A percentile compares a stretch with the other conserved stretches of the same genome.
phyloP scores from a whole-genome alignment of 768 basidiomycete species.

The Xerocomellus amylosporus region DNA sequence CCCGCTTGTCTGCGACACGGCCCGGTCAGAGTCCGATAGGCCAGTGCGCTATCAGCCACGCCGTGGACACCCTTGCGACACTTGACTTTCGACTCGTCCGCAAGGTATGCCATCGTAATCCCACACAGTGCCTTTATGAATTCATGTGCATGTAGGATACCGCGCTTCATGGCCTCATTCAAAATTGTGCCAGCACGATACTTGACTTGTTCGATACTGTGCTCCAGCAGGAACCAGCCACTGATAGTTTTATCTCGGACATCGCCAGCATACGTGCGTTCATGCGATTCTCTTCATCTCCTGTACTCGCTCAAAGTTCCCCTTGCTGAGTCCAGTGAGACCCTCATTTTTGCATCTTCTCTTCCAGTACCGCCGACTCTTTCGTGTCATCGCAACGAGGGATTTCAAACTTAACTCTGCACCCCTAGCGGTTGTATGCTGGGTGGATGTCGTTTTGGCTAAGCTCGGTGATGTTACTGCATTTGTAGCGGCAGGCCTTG shows the following conservation, averaged over 20 bases:
- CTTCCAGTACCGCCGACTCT: constrained; percentile 51
- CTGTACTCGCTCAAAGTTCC: constrained; percentile 8
- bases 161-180: constrained; percentile 33
- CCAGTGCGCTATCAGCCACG: constrained; percentile 21
- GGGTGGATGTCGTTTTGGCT: constrained; percentile 61
- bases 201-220: constrained; percentile 30
- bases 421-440: constrained; percentile 48
- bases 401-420: constrained; percentile 23
- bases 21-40: not conserved
- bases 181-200: constrained; percentile 34
- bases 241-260: constrained; percentile 10
- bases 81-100: constrained; percentile 32
- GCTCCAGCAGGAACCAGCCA: constrained; percentile 7
- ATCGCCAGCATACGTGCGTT: constrained; percentile 24
- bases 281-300: not conserved
- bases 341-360: constrained; percentile 36
- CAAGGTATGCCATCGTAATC: constrained; percentile 17
- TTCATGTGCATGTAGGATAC: constrained; percentile 28
- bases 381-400: constrained; percentile 42
- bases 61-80: constrained; percentile 21
- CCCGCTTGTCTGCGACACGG: constrained; percentile 13
- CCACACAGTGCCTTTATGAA: not conserved
- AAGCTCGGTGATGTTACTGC: constrained; percentile 44
- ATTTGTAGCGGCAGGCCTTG: constrained; percentile 29
- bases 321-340: constrained; percentile 25